Evolutionary conservation across 1,284 basidiomycete species (phyloP).

Genomic region (Microbotryomycetes sp.): DNA sequence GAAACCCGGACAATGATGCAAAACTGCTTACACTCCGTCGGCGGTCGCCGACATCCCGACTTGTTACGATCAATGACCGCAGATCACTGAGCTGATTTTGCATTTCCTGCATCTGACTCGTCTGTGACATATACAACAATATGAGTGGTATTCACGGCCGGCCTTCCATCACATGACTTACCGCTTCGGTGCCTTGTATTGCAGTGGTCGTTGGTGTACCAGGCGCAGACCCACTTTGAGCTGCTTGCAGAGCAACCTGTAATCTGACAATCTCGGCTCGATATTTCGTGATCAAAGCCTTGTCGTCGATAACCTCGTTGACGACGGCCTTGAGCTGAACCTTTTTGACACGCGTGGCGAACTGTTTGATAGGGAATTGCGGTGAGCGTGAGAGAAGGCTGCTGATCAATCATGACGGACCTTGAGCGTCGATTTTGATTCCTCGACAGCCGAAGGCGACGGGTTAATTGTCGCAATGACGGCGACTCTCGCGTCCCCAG

Average conservation of each 20-base stretch:
- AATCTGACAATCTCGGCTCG: slow-evolving; percentile 38
- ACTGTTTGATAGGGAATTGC: slow-evolving; percentile 76
- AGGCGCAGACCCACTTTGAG: slow-evolving; percentile 26
- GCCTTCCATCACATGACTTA: slow-evolving; percentile 6
- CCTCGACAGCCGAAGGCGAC: slow-evolving; percentile 43
- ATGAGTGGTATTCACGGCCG: neutral
- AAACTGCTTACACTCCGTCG: slow-evolving; percentile 16
- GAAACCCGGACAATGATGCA: no score
- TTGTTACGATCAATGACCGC: slow-evolving; percentile 24
- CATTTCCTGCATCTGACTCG: slow-evolving; percentile 12
- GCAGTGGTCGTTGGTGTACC: slow-evolving; percentile 15
- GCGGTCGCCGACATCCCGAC: slow-evolving; percentile 23
- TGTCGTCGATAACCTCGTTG: slow-evolving; percentile 87
- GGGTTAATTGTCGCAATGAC: slow-evolving; percentile 95
- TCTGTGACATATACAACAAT: neutral
- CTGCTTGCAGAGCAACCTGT: slow-evolving; percentile 21
- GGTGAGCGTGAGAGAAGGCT: slow-evolving; percentile 47
- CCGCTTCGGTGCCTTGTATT: slow-evolving; percentile 14
- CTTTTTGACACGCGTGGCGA: slow-evolving; percentile 80
- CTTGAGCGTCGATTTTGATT: slow-evolving; percentile 33
- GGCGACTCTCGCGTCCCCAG: slow-evolving; percentile 89
- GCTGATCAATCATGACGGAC: slow-evolving; percentile 5
- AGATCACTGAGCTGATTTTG: slow-evolving; percentile 25
- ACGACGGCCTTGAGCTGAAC: slow-evolving; percentile 73
- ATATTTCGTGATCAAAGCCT: slow-evolving; percentile 79